A percentile compares a stretch with the other conserved stretches of the same genome.
These are phyloP conservation scores for Penicillium paneum DNA, from an alignment of 2,329 filamentous ascomycete species.

Conservation along the genomic window DNA sequence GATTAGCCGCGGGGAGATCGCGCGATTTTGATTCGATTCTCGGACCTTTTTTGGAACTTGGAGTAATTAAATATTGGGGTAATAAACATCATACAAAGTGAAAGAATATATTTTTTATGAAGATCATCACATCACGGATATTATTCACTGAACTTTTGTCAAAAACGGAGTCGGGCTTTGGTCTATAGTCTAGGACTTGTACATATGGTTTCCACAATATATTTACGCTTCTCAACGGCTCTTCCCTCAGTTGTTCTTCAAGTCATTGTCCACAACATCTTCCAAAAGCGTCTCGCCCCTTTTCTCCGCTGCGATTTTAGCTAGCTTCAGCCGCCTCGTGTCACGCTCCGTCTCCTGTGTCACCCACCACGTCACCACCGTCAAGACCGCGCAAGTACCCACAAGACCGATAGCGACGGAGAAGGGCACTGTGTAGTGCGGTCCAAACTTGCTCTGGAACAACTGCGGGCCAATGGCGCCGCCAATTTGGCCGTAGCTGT, in stretches of 20 bases:
- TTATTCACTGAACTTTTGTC: neutral
- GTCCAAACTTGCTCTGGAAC: conserved; percentile 46
- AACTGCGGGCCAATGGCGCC: conserved; percentile 50
- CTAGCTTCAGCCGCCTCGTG: conserved; percentile 46
- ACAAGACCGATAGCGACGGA: conserved; percentile 47
- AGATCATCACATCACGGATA: neutral
- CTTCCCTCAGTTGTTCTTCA: conserved; percentile 19
- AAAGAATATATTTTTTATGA: neutral
- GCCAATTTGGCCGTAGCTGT: conserved; percentile 51
- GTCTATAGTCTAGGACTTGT: neutral
- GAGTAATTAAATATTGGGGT: neutral
- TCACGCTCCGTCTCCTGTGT: conserved; percentile 46
- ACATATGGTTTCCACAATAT: neutral
- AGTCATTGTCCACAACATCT: conserved; percentile 43
- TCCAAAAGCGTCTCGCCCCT: conserved; percentile 44
- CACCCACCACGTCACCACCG: conserved; percentile 46
- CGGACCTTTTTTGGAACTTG: conserved; percentile 7
- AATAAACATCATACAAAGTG: neutral
- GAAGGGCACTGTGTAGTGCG: conserved; percentile 47
- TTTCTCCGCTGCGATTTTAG: conserved; percentile 42
- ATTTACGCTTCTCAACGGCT: neutral
- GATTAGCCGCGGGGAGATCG: conserved; percentile 3
- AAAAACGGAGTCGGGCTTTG: neutral
- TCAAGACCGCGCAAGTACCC: conserved; percentile 43
- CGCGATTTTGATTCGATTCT: conserved; percentile 7